Conservation (phyloP, 2,329 filamentous ascomycete genomes). For the Exophiala calicioides region DNA sequence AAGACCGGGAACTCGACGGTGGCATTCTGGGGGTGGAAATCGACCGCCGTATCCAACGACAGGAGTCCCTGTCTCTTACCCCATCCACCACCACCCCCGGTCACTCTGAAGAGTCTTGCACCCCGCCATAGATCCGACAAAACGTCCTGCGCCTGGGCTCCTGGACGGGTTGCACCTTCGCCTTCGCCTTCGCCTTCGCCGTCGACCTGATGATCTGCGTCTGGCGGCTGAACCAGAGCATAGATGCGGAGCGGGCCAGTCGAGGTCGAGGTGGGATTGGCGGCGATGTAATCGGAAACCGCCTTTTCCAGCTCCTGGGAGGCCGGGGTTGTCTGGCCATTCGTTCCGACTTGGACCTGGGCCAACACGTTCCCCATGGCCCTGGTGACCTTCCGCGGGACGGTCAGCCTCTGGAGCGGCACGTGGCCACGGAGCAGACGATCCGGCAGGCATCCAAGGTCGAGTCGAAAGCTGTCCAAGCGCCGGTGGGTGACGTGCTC, state of each 20-base stretch:
- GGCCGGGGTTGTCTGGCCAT: slow-evolving; percentile 21
- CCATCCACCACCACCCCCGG: slow-evolving; percentile 33
- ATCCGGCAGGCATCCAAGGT: slow-evolving; percentile 7
- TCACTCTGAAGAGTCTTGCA: slow-evolving; percentile 28
- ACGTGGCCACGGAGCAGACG: slow-evolving; percentile 6
- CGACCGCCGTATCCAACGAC: slow-evolving; percentile 27
- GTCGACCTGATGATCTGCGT: background rate
- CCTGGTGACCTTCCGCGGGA: slow-evolving; percentile 21
- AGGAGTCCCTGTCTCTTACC: slow-evolving; percentile 31
- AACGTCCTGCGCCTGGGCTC: background rate
- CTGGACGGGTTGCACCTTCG: background rate
- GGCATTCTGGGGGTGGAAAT: slow-evolving; percentile 6
- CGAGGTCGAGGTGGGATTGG: slow-evolving; percentile 6
- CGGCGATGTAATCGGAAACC: slow-evolving; percentile 12
- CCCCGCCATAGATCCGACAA: slow-evolving; percentile 10
- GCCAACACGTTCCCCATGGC: slow-evolving; percentile 32
- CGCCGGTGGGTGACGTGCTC: slow-evolving; percentile 1
- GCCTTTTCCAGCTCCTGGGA: slow-evolving; percentile 30
- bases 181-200: background rate
- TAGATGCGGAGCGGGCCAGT: slow-evolving; percentile 19
- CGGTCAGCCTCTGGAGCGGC: slow-evolving; percentile 23
- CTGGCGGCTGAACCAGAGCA: slow-evolving; percentile 22
- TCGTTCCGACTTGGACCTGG: slow-evolving; percentile 25
- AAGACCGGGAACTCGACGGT: slow-evolving; percentile 15
- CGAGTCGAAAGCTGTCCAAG: slow-evolving; percentile 6